Evolutionary conservation across 441 rosid genomes (phyloP), one percentile per base, ranked within the genome.

Genomic region (Theobroma grandiflorum): DNA sequence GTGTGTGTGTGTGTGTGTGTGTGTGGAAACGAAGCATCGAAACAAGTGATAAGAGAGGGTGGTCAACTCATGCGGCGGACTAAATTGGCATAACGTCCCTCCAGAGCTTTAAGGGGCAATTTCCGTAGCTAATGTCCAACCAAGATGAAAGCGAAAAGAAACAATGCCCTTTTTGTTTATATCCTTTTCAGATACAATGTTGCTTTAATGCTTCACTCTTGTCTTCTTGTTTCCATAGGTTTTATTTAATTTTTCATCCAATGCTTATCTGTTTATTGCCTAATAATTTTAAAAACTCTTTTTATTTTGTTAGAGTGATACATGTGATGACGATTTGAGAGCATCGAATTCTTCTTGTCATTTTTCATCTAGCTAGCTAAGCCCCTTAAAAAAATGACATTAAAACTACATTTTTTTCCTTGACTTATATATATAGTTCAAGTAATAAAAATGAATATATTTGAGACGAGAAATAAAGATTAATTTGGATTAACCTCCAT

Each of bases 71-170:
- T 66, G 15, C 58, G 78, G 10, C 20, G 63, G 4, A 3, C 50
- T 15, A 58, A 74, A 74, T 37, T 20, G 52, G 67, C 5, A 71
- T 4, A 20, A 10, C n/a, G 80, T 52, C 80, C 66, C 12, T 71
- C 42, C 67, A 52, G 52, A 62, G 47, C 57, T 62, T 42, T 18
- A 63, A 71, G 68, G 73, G 77, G 7, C 80, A 81, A 62, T 10
- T 70, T 61, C 2, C 10, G 18, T 58, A 45, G 57, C 16, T 12
- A 53, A 57, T 31, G 6, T 58, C 9, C 77, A 64, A 31, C 33
- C 2, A 50, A 50, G 72, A 66, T 43, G 42, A 26, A 22, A 49
- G 2, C 8, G 15, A 42, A 8, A 66, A 20, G 9, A 42, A 18
- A 42, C n/a, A 31, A 38, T 10, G 31, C n/a, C 4, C 57, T 18